These are phyloP conservation scores for Casuarina glauca DNA, from an alignment of 306 rosid species.

Conservation along the genomic window DNA sequence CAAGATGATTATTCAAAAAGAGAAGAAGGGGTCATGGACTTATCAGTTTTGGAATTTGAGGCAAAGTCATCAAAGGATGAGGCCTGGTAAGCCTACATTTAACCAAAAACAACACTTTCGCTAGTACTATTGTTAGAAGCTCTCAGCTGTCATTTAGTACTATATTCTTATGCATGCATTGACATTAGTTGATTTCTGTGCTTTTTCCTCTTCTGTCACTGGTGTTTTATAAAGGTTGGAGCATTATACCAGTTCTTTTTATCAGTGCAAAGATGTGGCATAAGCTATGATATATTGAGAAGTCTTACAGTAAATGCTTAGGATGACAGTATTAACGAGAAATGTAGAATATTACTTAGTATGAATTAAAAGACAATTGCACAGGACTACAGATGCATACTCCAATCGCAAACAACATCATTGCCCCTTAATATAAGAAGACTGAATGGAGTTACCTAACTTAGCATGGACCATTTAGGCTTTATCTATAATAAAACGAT, in stretches of 20 bases:
- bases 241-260: neutral
- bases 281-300: neutral
- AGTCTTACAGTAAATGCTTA: neutral
- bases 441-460: neutral
- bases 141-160: neutral
- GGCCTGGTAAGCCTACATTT: conserved; percentile 69
- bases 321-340: neutral
- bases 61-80: conserved; percentile 92
- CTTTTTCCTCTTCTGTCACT: neutral
- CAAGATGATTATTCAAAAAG: conserved; percentile 24
- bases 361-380: neutral
- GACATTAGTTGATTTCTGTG: neutral
- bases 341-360: neutral
- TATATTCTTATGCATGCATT: neutral
- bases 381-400: neutral
- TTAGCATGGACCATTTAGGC: no score
- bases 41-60: conserved; percentile 81
- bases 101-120: conserved; percentile 5
- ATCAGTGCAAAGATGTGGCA: conserved; percentile 1
- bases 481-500: no score
- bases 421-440: neutral
- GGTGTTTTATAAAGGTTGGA: neutral
- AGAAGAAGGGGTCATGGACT: conserved; percentile 49
- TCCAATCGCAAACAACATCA: no score
- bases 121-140: conserved; percentile 2